A percentile compares a stretch with the other conserved stretches of the same genome.
Conservation (phyloP, 2,329 filamentous ascomycete genomes). For the Pseudogymnoascus sp. region DNA sequence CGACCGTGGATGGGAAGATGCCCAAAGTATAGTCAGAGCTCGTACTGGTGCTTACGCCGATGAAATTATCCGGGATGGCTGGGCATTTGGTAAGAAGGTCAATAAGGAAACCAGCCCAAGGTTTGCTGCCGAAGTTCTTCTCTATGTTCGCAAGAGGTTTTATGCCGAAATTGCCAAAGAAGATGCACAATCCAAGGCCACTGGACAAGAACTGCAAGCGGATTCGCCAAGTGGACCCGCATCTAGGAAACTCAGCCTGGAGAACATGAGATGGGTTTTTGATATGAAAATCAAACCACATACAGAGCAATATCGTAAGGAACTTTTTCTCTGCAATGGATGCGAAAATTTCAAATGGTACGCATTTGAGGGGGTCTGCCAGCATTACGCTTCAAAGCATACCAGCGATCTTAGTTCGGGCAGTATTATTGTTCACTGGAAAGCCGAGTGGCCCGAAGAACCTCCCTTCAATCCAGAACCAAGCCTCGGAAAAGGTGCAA, state of each 20-base stretch:
- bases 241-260: constrained; percentile 60
- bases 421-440: constrained; percentile 70
- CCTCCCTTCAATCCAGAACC: constrained; percentile 65
- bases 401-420: constrained; percentile 62
- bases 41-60: constrained; percentile 61
- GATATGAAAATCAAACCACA: constrained; percentile 67
- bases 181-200: constrained; percentile 38
- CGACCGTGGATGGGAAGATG: constrained; percentile 64
- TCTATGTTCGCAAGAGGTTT: constrained; percentile 60
- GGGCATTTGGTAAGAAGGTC: constrained; percentile 57
- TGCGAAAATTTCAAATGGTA: constrained; percentile 64
- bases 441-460: constrained; percentile 69
- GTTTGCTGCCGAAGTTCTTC: constrained; percentile 65
- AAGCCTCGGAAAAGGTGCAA: constrained; percentile 30
- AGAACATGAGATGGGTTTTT: constrained; percentile 83
- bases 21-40: constrained; percentile 59
- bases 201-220: constrained; percentile 36
- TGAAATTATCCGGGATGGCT: constrained; percentile 58
- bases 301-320: constrained; percentile 59
- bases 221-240: constrained; percentile 48
- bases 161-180: constrained; percentile 53
- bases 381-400: constrained; percentile 80
- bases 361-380: constrained; percentile 70
- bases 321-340: constrained; percentile 67
- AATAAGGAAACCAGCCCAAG: constrained; percentile 55